phyloP scores from a whole-genome alignment of 768 basidiomycete species.

The Auricularia auricula-judae region DNA sequence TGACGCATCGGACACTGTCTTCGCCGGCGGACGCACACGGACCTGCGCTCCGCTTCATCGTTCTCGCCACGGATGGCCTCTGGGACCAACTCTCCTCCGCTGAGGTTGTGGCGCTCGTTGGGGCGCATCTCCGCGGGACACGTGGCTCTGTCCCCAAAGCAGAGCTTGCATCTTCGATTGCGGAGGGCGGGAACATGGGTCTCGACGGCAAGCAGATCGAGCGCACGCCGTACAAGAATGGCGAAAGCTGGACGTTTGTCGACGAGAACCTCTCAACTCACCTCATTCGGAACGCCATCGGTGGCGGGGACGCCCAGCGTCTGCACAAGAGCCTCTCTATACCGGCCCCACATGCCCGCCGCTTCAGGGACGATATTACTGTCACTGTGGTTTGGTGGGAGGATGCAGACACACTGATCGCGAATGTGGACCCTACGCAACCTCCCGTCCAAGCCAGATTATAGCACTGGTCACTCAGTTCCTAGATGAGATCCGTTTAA shows the following conservation, averaged over 20 bases:
- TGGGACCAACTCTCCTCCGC: conserved; percentile 61
- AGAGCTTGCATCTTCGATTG: conserved; percentile 39
- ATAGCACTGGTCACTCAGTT: neutral
- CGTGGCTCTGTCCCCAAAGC: conserved; percentile 54
- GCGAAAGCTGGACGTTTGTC: conserved; percentile 62
- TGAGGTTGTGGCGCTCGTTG: conserved; percentile 80
- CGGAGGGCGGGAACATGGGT: conserved; percentile 36
- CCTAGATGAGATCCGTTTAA: no score
- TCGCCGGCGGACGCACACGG: conserved; percentile 10
- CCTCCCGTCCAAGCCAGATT: neutral
- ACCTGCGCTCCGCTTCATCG: conserved; percentile 57
- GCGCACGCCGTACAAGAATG: conserved; percentile 12
- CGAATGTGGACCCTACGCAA: neutral
- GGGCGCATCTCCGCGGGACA: conserved; percentile 64
- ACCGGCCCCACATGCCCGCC: conserved; percentile 65
- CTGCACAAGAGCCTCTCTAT: conserved; percentile 65
- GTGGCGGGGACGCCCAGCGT: conserved; percentile 55
- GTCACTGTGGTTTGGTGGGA: conserved; percentile 85
- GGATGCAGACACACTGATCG: conserved; percentile 22
- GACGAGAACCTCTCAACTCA: conserved; percentile 75
- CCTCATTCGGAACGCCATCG: conserved; percentile 84
- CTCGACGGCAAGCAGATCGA: conserved; percentile 53
- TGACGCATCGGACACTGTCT: conserved; percentile 52
- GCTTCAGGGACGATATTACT: conserved; percentile 75
- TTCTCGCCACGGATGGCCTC: conserved; percentile 79